Evolutionary conservation across 2,329 filamentous ascomycete genomes (phyloP), one percentile per base, ranked within the genome.

Genomic region (Hymenoscyphus fructigenus): DNA sequence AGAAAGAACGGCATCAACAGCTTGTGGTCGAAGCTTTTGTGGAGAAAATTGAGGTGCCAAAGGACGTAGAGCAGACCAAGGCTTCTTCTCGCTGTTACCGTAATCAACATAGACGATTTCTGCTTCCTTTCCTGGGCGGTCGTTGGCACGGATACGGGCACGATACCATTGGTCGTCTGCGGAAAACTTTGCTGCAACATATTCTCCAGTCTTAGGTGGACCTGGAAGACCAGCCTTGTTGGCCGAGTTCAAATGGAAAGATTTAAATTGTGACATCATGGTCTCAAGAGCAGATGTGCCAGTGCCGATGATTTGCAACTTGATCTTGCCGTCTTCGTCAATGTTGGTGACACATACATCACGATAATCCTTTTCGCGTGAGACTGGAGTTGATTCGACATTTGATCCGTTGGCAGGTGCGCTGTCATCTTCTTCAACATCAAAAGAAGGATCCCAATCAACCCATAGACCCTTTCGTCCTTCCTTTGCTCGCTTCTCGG

Each of bases 41-140:
- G 86, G 81, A 53, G 87, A 86, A 82, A 98, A 99, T 73, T 93
- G 89, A 75, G 92, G 88, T 60, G 88, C 85, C 59, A 99, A 85
- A n/a, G 92, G 84, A 32, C 95, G 91, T 55, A 99, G 87, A 70
- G 86, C 85, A 28, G 88, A 85, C 93, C 94, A 99, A 0, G 93
- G 86, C 64, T 96, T 83, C 75, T 88, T 90, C 79, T 99, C 95
- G 63, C 87, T 90, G 84, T 99, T 99, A 73, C 95, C 95, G 78
- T 96, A 99, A 81, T 99, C 95, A 68, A 99, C 87, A 79, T 97
- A 99, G 57, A 96, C 81, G 29, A 99, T 90, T 78, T 99, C 95
- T 28, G 93, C 90, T 72, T 91, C 88, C 84, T 95, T 92, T 74
- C 89, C 89, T 9, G 93, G 85, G 67, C 95, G 92, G 80, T 99